Conservation (phyloP, 495 filamentous ascomycete genomes). For the Schizothecium vesticola region DNA sequence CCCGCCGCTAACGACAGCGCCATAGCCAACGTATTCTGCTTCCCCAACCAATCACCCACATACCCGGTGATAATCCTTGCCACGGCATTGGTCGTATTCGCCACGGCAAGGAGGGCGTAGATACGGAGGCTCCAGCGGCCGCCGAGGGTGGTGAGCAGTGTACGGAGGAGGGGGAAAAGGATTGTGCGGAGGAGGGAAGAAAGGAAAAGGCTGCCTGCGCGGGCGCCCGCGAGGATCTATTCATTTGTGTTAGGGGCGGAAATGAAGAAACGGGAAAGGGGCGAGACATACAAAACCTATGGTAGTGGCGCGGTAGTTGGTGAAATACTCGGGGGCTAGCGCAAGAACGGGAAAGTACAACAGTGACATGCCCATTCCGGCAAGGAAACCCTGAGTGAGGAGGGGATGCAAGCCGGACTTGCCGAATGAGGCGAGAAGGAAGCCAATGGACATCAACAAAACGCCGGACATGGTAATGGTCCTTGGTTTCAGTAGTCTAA, state of each 20-base stretch:
- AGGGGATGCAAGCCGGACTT: constrained; percentile 43
- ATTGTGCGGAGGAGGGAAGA: too few relatives aligned
- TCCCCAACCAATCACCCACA: constrained; percentile 43
- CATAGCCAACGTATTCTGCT: constrained; percentile 50
- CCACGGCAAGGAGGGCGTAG: constrained; percentile 48
- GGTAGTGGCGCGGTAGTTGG: constrained; percentile 42
- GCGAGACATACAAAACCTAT: constrained; percentile 42
- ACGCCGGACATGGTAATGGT: constrained; percentile 34
- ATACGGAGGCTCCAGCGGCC: constrained; percentile 50
- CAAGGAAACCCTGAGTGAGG: constrained; percentile 44
- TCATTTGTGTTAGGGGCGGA: neutral
- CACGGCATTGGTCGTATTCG: constrained; percentile 52
- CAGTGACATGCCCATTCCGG: constrained; percentile 44
- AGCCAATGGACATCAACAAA: constrained; percentile 31
- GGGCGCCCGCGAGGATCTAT: constrained; percentile 40
- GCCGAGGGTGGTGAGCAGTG: constrained; percentile 46
- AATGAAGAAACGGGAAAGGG: neutral
- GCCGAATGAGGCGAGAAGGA: constrained; percentile 33
- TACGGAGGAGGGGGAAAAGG: constrained; percentile 42
- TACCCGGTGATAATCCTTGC: constrained; percentile 48
- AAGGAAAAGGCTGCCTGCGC: constrained; percentile 43
- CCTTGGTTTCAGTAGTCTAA: constrained; percentile 21
- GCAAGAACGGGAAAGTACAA: constrained; percentile 46
- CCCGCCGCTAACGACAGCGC: constrained; percentile 43
- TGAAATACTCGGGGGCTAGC: constrained; percentile 46